Evolutionary conservation across 2,329 filamentous ascomycete genomes (phyloP), one percentile per base, ranked within the genome.

Genomic region (Monosporascus sp.): DNA sequence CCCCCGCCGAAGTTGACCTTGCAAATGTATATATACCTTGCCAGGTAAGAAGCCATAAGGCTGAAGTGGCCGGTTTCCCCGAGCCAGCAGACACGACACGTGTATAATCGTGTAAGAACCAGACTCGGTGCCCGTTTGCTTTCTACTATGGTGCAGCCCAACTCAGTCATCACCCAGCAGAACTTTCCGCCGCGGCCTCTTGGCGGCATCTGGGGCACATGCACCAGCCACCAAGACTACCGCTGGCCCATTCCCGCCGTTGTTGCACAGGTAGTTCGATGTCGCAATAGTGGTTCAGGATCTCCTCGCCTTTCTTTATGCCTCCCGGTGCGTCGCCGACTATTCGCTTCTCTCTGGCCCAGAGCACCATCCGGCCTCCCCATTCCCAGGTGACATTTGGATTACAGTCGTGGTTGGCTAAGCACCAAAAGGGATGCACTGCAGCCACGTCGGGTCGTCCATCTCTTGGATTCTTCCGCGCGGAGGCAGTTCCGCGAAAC

Each of bases 351-450:
- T 84, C 75, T 48, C 85, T 75, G 2, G 83, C 82, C 76, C 77
- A 83, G 55, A 94, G 82, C 37, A 82, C 80, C 80, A 94, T 92
- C 50, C 80, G 80, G 1, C 88, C 89, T 27, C 87, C 85, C 90
- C 92, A 97, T 65, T 96, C 89, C 94, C 94, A 99, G 3, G 82
- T 82, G 40, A 97, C 91, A 69, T 96, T 97, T 8, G 94, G 94
- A 67, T 96, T 86, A 72, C 94, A 99, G 68, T 91, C 91, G 69
- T 99, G 94, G 65, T 99, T 99, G 27, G 93, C 92, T 31, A 97
- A 78, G 71, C 92, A 97, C 91, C 94, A 99, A 62, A 96, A 84
- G 2, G 93, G 91, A 72, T 97, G 92, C 27, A 97, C 92, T 27
- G 93, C 93, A 27, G 90, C 91, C 5, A 96, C 88, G 64, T 97